Conservation (phyloP, 805 yeast species). For the Starmerella apicola region DNA sequence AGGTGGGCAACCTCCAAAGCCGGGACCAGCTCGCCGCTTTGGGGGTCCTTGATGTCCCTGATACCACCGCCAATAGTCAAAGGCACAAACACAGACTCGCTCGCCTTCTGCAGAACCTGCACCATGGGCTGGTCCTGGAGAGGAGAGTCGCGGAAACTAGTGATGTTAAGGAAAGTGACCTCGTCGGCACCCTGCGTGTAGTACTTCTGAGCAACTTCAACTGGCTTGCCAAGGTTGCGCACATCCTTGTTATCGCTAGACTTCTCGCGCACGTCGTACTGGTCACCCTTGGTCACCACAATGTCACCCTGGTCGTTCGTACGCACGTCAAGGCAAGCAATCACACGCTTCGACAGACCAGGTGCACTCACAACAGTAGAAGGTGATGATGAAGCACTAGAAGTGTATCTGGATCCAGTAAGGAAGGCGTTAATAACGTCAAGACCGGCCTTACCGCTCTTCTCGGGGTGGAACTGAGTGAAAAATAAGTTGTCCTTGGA, state of each 20-base stretch:
- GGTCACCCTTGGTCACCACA: slow-evolving; percentile 98
- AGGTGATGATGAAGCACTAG: slow-evolving; percentile 7
- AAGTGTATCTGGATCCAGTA: slow-evolving; percentile 31
- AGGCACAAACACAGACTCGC: slow-evolving; percentile 89
- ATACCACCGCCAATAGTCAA: slow-evolving; percentile 98
- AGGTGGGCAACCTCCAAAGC: slow-evolving; percentile 85
- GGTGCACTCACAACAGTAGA: not conserved
- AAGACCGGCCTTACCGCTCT: slow-evolving; percentile 85
- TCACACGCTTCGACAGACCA: slow-evolving; percentile 80
- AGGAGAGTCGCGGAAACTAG: slow-evolving; percentile 92
- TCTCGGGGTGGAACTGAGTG: slow-evolving; percentile 98
- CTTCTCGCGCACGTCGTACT: slow-evolving; percentile 93
- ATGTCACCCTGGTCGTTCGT: slow-evolving; percentile 88
- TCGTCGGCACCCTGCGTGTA: slow-evolving; percentile 96
- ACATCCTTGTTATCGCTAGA: slow-evolving; percentile 47
- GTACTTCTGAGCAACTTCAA: slow-evolving; percentile 80
- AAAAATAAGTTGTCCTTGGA: slow-evolving; percentile 72
- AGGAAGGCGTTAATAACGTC: slow-evolving; percentile 63
- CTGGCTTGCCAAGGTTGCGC: slow-evolving; percentile 93
- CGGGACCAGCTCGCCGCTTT: slow-evolving; percentile 54
- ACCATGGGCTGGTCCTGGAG: slow-evolving; percentile 89
- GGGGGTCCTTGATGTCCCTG: slow-evolving; percentile 77
- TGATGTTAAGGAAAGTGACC: slow-evolving; percentile 84
- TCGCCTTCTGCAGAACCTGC: slow-evolving; percentile 69
- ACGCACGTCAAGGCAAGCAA: slow-evolving; percentile 96